These are phyloP conservation scores for Talaromyces sp. DNA, from an alignment of 2,329 filamentous ascomycete genomes.

Conservation along the genomic window DNA sequence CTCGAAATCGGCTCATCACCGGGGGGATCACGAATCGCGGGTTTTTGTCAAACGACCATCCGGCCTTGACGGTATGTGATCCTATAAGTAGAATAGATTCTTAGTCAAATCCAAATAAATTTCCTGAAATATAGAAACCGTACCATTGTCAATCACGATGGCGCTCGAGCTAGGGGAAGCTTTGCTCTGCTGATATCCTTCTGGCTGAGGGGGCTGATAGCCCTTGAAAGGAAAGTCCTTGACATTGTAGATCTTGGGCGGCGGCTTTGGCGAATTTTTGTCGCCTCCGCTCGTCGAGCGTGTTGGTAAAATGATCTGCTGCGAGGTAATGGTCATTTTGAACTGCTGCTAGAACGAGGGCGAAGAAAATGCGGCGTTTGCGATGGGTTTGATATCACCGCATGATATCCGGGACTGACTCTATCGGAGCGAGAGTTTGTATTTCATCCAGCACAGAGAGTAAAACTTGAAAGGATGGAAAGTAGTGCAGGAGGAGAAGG, in stretches of 20 bases:
- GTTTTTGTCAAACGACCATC: slow-evolving; percentile 88
- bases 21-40: slow-evolving; percentile 79
- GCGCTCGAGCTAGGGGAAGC: slow-evolving; percentile 59
- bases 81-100: slow-evolving; percentile 48
- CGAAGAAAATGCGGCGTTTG: background rate
- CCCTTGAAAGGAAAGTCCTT: slow-evolving; percentile 60
- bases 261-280: slow-evolving; percentile 45
- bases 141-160: slow-evolving; percentile 98
- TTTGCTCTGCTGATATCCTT: slow-evolving; percentile 68
- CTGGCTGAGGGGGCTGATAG: slow-evolving; percentile 53
- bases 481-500: background rate
- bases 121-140: slow-evolving; percentile 3
- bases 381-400: background rate
- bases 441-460: background rate
- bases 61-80: slow-evolving; percentile 81
- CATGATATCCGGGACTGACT: background rate
- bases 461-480: background rate
- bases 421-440: background rate
- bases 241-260: slow-evolving; percentile 51
- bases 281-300: slow-evolving; percentile 33
- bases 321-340: slow-evolving; percentile 42
- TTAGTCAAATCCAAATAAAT: slow-evolving; percentile 11
- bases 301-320: slow-evolving; percentile 31
- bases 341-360: slow-evolving; percentile 5
- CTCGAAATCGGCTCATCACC: slow-evolving; percentile 90